A percentile compares a stretch with the other conserved stretches of the same genome.
phyloP scores from a whole-genome alignment of 176 grass and related monocot genomes.

The Oryza nivara region DNA sequence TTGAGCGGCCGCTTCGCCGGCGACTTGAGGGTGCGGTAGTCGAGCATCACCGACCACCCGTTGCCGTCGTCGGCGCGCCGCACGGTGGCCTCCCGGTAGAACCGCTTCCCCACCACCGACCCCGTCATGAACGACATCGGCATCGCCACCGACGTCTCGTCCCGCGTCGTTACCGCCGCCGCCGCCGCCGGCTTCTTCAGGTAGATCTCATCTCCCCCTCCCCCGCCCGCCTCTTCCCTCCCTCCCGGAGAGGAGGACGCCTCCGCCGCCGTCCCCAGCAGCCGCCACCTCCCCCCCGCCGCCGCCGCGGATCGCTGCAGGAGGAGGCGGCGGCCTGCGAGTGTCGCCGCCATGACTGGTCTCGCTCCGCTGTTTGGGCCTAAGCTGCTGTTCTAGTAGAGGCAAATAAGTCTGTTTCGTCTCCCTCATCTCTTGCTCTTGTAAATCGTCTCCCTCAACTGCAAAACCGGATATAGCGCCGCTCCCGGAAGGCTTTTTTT shows the following conservation, averaged over 20 bases:
- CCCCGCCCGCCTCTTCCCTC: not conserved
- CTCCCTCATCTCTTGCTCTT: no score
- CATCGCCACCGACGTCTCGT: constrained; percentile 89
- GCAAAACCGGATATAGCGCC: accelerated
- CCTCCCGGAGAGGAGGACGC: constrained; percentile 33
- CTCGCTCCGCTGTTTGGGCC: constrained; percentile 34
- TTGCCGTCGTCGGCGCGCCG: constrained; percentile 87
- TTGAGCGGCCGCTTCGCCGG: constrained; percentile 82
- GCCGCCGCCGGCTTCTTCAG: constrained; percentile 51
- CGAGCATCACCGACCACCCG: constrained; percentile 99
- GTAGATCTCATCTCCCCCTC: constrained; percentile 56
- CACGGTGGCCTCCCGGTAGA: constrained; percentile 77
- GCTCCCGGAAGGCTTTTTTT: no score
- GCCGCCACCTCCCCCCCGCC: constrained; percentile 30
- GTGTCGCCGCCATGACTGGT: constrained; percentile 50
- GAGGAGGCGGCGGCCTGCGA: constrained; percentile 42
- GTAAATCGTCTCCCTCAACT: no score
- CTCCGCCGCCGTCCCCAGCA: constrained; percentile 46
- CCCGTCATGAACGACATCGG: constrained; percentile 94
- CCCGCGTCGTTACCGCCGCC: constrained; percentile 50
- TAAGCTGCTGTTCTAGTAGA: not conserved
- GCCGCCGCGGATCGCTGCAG: constrained; percentile 46
- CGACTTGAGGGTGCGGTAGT: constrained; percentile 93
- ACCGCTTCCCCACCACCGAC: constrained; percentile 92
- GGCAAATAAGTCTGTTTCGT: not conserved